A percentile compares a stretch with the other conserved stretches of the same genome.
These are phyloP conservation scores for Anacardium occidentale DNA, from an alignment of 345 rosid genomes.

Conservation along the genomic window DNA sequence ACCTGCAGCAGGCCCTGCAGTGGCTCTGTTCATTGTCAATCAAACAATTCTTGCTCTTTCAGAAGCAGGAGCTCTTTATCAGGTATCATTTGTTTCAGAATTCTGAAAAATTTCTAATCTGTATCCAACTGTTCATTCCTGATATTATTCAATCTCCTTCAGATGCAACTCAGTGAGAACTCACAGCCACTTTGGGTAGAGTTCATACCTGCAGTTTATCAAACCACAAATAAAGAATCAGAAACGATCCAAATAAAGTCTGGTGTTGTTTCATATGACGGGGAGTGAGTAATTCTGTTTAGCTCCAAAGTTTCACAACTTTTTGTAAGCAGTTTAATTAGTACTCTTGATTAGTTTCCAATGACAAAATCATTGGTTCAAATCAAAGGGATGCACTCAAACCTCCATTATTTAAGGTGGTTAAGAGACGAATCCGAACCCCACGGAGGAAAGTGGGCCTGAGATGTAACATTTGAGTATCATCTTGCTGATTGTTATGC, in stretches of 20 bases:
- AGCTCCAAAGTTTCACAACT: background rate
- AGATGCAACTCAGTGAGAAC: slow-evolving; percentile 58
- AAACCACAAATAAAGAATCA: slow-evolving; percentile 32
- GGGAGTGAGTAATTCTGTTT: slow-evolving; percentile 41
- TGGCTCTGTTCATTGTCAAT: slow-evolving; percentile 47
- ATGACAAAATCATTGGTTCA: no score
- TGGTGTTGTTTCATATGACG: slow-evolving; percentile 52
- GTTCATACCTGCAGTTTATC: slow-evolving; percentile 33
- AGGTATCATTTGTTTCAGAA: slow-evolving; percentile 36
- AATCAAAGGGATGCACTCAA: no score
- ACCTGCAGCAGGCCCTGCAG: slow-evolving; percentile 41
- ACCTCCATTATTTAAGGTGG: no score
- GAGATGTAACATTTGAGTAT: background rate
- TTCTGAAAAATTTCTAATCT: background rate
- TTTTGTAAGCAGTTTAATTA: background rate
- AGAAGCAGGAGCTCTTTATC: slow-evolving; percentile 54
- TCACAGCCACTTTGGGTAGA: slow-evolving; percentile 61
- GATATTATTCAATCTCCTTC: slow-evolving; percentile 4
- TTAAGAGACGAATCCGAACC: no score
- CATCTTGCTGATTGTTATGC: slow-evolving; percentile 14
- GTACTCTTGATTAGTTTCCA: no score
- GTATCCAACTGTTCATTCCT: background rate
- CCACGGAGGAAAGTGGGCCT: no score
- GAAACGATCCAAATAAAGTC: slow-evolving; percentile 50
- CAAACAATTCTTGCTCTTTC: slow-evolving; percentile 65